Conservation (phyloP, 2,329 filamentous ascomycete genomes). For the Aspergillus nomiae region DNA sequence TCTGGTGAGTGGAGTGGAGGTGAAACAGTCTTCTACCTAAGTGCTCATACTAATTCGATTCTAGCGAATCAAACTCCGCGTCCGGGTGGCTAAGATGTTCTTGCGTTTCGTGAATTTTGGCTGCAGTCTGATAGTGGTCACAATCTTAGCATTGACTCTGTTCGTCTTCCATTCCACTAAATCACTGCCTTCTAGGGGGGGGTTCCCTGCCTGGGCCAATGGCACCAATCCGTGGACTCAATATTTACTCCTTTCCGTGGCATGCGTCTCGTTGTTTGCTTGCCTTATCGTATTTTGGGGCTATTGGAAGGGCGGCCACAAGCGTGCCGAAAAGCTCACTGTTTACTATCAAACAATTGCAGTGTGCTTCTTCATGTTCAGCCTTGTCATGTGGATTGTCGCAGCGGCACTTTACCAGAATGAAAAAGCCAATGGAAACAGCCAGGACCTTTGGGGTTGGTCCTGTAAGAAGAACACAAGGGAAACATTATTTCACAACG, state of each 20-base stretch:
- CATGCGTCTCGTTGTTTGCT: constrained; percentile 77
- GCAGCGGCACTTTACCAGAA: constrained; percentile 83
- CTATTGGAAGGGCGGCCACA: constrained; percentile 87
- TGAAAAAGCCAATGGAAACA: constrained; percentile 69
- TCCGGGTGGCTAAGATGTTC: constrained; percentile 90
- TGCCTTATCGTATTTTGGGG: constrained; percentile 79
- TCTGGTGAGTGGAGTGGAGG: constrained; percentile 64
- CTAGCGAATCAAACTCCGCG: constrained; percentile 88
- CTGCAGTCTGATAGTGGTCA: constrained; percentile 90
- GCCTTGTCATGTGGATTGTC: constrained; percentile 87
- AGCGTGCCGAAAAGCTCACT: constrained; percentile 84
- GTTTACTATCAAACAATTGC: constrained; percentile 96
- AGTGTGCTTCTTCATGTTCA: constrained; percentile 90
- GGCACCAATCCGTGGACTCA: constrained; percentile 87
- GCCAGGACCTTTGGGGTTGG: constrained; percentile 97
- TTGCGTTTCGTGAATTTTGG: constrained; percentile 96
- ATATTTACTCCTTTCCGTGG: constrained; percentile 74
- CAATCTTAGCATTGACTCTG: constrained; percentile 87
- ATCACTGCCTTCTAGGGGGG: constrained; percentile 71
- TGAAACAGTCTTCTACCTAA: background rate
- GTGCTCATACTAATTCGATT: constrained; percentile 8
- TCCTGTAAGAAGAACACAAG: constrained; percentile 89
- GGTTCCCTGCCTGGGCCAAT: constrained; percentile 79
- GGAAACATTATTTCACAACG: constrained; percentile 71
- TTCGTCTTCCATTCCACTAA: constrained; percentile 90